Base-by-base conservation (phyloP, 2,329 filamentous ascomycete species). In the Apiospora pterosperma region DNA sequence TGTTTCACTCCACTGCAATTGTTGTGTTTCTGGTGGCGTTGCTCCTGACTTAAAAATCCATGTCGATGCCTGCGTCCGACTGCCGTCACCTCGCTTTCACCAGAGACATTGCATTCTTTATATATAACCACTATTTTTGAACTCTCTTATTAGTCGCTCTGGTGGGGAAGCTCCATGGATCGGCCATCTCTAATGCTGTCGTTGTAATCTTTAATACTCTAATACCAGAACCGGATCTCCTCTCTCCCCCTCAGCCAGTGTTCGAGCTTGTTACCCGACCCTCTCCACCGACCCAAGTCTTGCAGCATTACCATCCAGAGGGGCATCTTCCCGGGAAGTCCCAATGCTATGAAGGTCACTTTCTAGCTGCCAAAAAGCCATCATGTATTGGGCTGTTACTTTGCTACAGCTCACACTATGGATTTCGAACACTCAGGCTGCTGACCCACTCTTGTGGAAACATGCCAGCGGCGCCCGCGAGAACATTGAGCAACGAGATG, bases 371-470 rank as follows among this genome's bases (percentile, higher is more conserved):
- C 31, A 34, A 25, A 55, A 55, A 55, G 48, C 28, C 48, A 55
- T 55, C 64, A 76, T 76, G 74, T 69, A 71, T 71, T 66, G 62
- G 60, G 63, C 61, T 64, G 68, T 67, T 14, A 59, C 79, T 65
- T 69, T 85, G 52, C 70, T 82, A 65, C 81, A 81, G 71, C 72
- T 87, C 72, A 78, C 81, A 69, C 71, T 86, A 72, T 85, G 80
- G 76, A 76, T 79, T 63, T 63, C 73, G 79, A 62, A 84, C 84
- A 62, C 84, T 87, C 71, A 82, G 75, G 60, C 81, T 81, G 5
- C 85, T 79, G 36, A 42, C 71, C 73, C 71, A 25, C 81, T 82
- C 10, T 19, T 55, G 16, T 34, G 28, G 48, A 34, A 34, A 64
- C 28, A 36, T 39, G 36, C 44, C 28, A 34, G 11, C 34, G 23